A percentile compares a stretch with the other conserved stretches of the same genome.
Evolutionary conservation across 352 stramenopile species (phyloP).

Genomic region (Pythium volutum): DNA sequence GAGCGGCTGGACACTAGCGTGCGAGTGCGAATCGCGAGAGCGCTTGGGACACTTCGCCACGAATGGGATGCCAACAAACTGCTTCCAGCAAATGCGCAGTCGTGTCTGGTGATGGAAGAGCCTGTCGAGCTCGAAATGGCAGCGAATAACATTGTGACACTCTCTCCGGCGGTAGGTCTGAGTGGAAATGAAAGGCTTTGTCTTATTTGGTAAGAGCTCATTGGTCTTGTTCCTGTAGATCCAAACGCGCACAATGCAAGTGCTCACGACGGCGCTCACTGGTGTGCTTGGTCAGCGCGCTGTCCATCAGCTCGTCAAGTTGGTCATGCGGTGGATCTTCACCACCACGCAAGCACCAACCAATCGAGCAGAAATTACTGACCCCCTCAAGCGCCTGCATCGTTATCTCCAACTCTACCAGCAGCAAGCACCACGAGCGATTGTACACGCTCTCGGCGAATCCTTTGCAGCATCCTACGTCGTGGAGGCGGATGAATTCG

Average conservation of each 20-base stretch:
- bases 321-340: conserved; percentile 63
- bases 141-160: neutral
- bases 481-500: conserved; percentile 39
- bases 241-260: neutral
- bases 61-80: conserved; percentile 3
- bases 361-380: too few species aligned
- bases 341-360: neutral
- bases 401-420: conserved; percentile 34
- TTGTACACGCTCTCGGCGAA: conserved; percentile 23
- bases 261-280: conserved; percentile 39
- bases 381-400: conserved; percentile 21
- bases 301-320: conserved; percentile 28
- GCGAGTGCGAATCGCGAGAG: conserved; percentile 29
- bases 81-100: neutral
- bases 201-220: too few species aligned
- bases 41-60: conserved; percentile 34
- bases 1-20: neutral
- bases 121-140: neutral
- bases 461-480: conserved; percentile 37
- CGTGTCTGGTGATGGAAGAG: conserved; percentile 7
- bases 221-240: neutral
- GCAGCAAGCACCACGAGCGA: conserved; percentile 26
- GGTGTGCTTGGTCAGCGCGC: conserved; percentile 33
- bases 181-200: neutral
- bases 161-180: neutral